phyloP scores from a whole-genome alignment of 805 yeast species.

The Saturnispora besseyi region DNA sequence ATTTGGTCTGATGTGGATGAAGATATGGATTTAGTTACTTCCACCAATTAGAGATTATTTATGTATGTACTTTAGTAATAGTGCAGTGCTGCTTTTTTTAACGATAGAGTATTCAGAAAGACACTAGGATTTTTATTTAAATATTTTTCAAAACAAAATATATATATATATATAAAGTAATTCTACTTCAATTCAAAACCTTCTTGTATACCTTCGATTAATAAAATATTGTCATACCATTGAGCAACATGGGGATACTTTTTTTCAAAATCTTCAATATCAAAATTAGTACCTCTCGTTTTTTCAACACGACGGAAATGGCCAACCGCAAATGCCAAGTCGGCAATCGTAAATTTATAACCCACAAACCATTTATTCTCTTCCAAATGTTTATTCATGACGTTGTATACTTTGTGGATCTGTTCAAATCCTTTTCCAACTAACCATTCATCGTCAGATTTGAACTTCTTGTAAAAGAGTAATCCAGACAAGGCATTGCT shows the following conservation, averaged over 20 bases:
- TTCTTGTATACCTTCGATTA: neutral
- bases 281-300: neutral
- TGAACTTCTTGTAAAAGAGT: neutral
- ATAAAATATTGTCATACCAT: neutral
- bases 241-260: neutral
- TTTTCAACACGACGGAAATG: slow-evolving; percentile 1
- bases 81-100: no score
- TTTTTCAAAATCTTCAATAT: neutral
- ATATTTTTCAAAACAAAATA: no score
- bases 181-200: neutral
- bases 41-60: no score
- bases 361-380: neutral
- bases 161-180: neutral
- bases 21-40: neutral
- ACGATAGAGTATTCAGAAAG: no score
- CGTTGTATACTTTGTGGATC: neutral
- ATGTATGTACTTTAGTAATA: no score
- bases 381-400: neutral
- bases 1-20: slow-evolving; percentile 22
- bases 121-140: no score
- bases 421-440: neutral
- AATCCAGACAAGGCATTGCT: neutral
- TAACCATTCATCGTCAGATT: neutral
- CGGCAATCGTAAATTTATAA: neutral
- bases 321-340: neutral